Conservation (phyloP, 257 asterid genomes). For the Solanum bulbocastanum region DNA sequence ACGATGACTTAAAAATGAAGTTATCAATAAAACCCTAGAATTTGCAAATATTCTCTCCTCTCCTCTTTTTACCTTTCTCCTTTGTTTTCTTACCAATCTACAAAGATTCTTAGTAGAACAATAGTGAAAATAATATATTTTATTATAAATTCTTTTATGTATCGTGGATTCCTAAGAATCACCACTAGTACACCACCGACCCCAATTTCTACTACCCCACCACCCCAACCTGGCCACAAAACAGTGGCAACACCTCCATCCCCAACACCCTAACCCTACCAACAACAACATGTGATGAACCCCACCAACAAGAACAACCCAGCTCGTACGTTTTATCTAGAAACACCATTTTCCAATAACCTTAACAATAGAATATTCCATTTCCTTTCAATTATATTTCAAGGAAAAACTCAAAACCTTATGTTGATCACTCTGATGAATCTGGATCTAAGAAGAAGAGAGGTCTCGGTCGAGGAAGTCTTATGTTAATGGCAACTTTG, state of each 20-base stretch:
- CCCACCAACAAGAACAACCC: constrained; percentile 3
- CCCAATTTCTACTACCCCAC: not conserved
- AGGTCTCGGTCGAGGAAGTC: constrained; percentile 52
- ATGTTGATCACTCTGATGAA: not conserved
- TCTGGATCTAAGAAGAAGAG: constrained; percentile 24
- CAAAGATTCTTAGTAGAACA: not conserved
- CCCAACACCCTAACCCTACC: not conserved
- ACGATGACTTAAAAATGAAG: not conserved
- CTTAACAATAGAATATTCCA: constrained; percentile 9
- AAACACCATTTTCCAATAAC: constrained; percentile 11
- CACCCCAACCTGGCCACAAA: not conserved
- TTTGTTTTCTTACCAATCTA: too few relatives aligned
- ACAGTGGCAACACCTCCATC: not conserved
- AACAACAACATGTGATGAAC: not conserved
- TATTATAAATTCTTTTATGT: not conserved
- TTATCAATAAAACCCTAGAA: not conserved
- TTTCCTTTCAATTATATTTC: not conserved
- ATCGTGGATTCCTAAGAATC: not conserved
- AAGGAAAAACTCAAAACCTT: not conserved
- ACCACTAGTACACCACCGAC: not conserved
- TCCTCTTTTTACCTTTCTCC: not conserved
- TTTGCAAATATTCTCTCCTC: not conserved
- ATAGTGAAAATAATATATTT: not conserved
- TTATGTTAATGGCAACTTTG: constrained; percentile 8
- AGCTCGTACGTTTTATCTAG: not conserved